Evolutionary conservation across 352 stramenopile species (phyloP).

Genomic region (Phytophthora chlamydospora): DNA sequence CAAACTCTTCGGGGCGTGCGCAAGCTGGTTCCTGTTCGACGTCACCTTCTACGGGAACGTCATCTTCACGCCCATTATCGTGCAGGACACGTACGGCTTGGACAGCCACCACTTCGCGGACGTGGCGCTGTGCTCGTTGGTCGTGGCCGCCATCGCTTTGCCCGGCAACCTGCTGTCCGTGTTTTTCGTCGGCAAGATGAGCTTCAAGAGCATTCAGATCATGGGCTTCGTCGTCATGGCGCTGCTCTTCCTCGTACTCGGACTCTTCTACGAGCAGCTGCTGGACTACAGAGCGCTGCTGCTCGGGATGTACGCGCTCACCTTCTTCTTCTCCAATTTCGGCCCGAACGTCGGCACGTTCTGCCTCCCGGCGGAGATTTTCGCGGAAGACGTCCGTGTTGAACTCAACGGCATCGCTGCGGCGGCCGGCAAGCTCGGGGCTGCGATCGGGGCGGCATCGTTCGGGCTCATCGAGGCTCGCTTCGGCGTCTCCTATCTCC

Average conservation of each 20-base stretch:
- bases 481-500: conserved; percentile 63
- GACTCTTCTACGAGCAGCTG: conserved; percentile 60
- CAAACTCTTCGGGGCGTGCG: conserved; percentile 79
- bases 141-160: conserved; percentile 75
- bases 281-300: conserved; percentile 48
- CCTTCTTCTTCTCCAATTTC: conserved; percentile 92
- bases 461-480: conserved; percentile 70
- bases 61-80: conserved; percentile 87
- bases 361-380: conserved; percentile 82
- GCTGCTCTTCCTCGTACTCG: conserved; percentile 66
- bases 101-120: conserved; percentile 62
- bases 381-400: conserved; percentile 69
- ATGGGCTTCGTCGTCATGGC: conserved; percentile 77
- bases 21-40: conserved; percentile 94
- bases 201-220: conserved; percentile 84
- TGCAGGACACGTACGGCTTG: conserved; percentile 72
- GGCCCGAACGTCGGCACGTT: conserved; percentile 90
- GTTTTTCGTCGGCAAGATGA: conserved; percentile 65
- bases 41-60: conserved; percentile 91
- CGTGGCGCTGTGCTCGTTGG: conserved; percentile 65
- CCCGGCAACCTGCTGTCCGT: conserved; percentile 76
- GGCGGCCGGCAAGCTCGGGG: conserved; percentile 77
- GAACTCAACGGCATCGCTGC: conserved; percentile 84
- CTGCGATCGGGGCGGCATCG: conserved; percentile 59
- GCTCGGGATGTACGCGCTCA: conserved; percentile 75